Percentiles rank a stretch among this genome's conserved stretches.
These are phyloP conservation scores for Trifolium subterraneum DNA, from an alignment of 306 rosid species.

Conservation along the genomic window DNA sequence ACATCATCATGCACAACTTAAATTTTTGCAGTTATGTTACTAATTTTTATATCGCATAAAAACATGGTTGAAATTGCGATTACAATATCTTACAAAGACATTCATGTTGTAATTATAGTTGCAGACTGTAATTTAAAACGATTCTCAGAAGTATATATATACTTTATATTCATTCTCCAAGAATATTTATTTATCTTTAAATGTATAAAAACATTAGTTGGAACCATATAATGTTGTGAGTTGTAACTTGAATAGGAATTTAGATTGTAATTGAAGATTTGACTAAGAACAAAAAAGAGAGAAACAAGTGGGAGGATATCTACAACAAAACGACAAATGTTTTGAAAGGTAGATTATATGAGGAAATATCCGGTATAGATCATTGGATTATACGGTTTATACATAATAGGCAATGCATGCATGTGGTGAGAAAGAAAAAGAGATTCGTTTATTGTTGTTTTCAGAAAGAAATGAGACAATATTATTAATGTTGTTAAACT, in stretches of 20 bases:
- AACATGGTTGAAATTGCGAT: too few relatives aligned
- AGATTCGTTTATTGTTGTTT: constrained; percentile 15
- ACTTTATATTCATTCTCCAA: constrained; percentile 6
- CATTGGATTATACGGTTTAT: constrained; percentile 23
- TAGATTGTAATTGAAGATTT: not conserved
- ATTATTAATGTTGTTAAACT: constrained; percentile 37
- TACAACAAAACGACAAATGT: constrained; percentile 3
- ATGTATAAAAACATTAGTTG: too few relatives aligned
- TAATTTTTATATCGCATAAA: too few relatives aligned
- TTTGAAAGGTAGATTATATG: constrained; percentile 24
- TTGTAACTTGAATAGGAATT: not conserved
- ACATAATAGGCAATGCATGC: constrained; percentile 45
- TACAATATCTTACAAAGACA: too few relatives aligned
- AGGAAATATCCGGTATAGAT: constrained; percentile 26
- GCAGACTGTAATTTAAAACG: too few relatives aligned
- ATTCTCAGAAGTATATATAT: not conserved
- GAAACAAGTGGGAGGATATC: not conserved
- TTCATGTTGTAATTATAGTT: too few relatives aligned
- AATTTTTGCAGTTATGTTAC: not conserved
- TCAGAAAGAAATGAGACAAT: constrained; percentile 25
- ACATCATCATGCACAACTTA: not conserved
- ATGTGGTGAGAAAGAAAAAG: constrained; percentile 40
- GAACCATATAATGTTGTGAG: not conserved
- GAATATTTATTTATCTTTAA: not conserved
- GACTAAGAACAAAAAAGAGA: constrained; percentile 2